These are phyloP conservation scores for Candida piceae DNA, from an alignment of 805 yeast species.

Conservation along the genomic window DNA sequence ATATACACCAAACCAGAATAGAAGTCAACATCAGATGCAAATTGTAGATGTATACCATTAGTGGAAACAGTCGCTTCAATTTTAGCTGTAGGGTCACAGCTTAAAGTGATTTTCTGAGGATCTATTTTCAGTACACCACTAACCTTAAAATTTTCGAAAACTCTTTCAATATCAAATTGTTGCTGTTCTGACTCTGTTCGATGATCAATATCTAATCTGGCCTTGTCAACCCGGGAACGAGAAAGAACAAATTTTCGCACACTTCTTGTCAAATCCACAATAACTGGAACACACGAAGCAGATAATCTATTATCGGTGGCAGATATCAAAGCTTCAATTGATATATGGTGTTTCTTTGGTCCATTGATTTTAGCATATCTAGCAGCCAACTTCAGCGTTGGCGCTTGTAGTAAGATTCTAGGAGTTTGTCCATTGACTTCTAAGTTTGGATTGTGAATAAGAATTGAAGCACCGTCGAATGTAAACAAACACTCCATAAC, in stretches of 20 bases:
- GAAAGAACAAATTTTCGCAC: conserved; percentile 45
- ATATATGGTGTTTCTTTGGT: conserved; percentile 38
- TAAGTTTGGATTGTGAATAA: conserved; percentile 40
- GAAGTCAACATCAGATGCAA: conserved; percentile 45
- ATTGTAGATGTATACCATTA: conserved; percentile 56
- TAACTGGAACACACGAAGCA: conserved; percentile 75
- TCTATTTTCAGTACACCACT: conserved; percentile 61
- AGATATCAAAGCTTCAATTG: conserved; percentile 53
- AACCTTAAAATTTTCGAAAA: conserved; percentile 54
- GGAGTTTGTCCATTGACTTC: conserved; percentile 37
- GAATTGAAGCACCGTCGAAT: conserved; percentile 68
- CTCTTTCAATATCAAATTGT: conserved; percentile 34
- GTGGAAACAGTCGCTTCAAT: conserved; percentile 81
- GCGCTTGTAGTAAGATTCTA: conserved; percentile 63
- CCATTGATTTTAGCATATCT: conserved; percentile 44
- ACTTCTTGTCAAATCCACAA: conserved; percentile 52
- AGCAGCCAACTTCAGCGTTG: conserved; percentile 58
- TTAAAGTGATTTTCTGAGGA: conserved; percentile 67
- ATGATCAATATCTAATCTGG: conserved; percentile 1
- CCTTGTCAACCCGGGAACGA: conserved; percentile 8
- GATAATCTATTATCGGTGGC: conserved; percentile 67
- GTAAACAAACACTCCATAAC: conserved; percentile 47
- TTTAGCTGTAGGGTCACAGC: conserved; percentile 93
- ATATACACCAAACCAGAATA: conserved; percentile 41
- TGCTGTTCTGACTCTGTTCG: conserved; percentile 1